Evolutionary conservation across 805 yeast genomes (phyloP), one percentile per base, ranked within the genome.

Genomic region (Zygosaccharomyces bailii): DNA sequence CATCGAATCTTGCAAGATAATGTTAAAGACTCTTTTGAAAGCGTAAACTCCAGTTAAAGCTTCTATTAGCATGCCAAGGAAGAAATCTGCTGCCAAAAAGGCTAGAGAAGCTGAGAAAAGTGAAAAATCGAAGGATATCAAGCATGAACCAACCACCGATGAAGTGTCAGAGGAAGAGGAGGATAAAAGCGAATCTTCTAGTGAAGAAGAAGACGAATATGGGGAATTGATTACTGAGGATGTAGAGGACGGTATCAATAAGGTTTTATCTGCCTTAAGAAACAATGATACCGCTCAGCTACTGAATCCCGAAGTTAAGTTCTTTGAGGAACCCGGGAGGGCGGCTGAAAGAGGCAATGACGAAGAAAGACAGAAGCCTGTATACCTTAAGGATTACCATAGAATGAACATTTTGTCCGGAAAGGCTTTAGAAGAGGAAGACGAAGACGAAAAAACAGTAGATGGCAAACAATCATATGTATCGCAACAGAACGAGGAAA

Each of bases 311-410:
- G 68, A 75, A 13, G 80, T 76, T 8, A 78, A 73, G 57, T 93
- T 93, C 59, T 91, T 86, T 64, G 83, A 82, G 2, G 85, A 82
- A 16, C 75, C 81, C 3, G 82, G 74, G 17, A 69, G 65, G 2
- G 72, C 71, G 16, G 66, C 53, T n/a, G 59, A 45, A 1, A 50
- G 50, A 2, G 47, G 62, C n/a, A 57, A 56, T 25, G 51, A 39
- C 13, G 46, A 37, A 2, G 72, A 71, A 34, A 69, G 71, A 48
- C 73, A 76, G 9, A 86, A 86, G 60, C 96, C 98, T 7, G 72
- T 93, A 45, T 87, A 83, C 62, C 75, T 93, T 65, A 89, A 90
- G 55, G 99, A 93, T 63, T 93, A 90, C 59, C 97, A 93, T 61
- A 75, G 98, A 63, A 78, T 79, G 80, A 84, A 80, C 53, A 65